Base-by-base conservation (phyloP, 2,329 filamentous ascomycete genomes). In the Hypoxylon sp. region DNA sequence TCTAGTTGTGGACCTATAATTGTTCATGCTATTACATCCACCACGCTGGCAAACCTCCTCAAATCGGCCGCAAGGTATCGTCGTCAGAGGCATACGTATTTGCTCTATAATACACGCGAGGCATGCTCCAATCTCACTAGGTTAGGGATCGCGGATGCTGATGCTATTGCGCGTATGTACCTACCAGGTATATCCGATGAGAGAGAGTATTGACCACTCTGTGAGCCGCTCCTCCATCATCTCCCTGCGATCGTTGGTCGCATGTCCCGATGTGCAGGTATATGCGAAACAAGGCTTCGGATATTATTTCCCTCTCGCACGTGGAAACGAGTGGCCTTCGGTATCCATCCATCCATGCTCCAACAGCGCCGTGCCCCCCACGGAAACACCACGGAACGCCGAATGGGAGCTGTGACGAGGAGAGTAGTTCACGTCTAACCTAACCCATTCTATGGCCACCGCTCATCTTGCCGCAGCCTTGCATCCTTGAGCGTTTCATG, bases 1-100 rank as follows among this genome's bases (percentile, higher is more conserved):
- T 59, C 62, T 56, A 32, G 51, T 11, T 63, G 62, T 66, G 52
- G 67, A 61, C 31, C 67, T 69, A 66, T 63, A 66, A 60, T 17
- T 57, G 19, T 29, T 15, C 39, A 17, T 39, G n/a, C 53, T 66
- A 66, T 65, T 47, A 46, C 48, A 55, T 37, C 50, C 37, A 39
- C 59, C 51, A 17, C 39, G 31, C n/a, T 32, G 32, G 17, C 35
- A 32, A 19, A 35, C 50, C 54, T 59, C 48, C 47, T 62, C 37
- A 53, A 60, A 62, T 32, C 35, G 32, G 32, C 62, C 55, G 66
- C 59, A 47, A 6, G 7, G 29, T 21, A 29, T 47, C 55, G 27
- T 60, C 42, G 60, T 53, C 19, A 2, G 39, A 6, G 17, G 17
- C 35, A 32, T 42, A 13, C 3, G 7, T 53, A 42, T 44, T 31